phyloP scores from a whole-genome alignment of 163 green algal genomes.

The Scenedesmus sp. region DNA sequence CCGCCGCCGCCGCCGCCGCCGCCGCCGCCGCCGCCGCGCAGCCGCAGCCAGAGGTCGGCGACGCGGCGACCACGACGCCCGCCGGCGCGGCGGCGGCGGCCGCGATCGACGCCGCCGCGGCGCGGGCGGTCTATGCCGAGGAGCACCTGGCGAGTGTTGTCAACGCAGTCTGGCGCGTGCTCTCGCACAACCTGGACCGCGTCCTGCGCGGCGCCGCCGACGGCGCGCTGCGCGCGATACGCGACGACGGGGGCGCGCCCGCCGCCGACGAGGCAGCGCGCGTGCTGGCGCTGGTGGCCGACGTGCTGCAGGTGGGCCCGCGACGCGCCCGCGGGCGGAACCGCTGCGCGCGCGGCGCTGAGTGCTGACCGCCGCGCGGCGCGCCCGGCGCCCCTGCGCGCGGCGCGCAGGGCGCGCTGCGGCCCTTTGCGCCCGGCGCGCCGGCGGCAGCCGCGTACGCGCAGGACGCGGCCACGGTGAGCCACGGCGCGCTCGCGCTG shows the following conservation, averaged over 20 bases:
- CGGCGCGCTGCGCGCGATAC: slow-evolving; percentile 14
- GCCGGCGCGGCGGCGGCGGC: slow-evolving; percentile 15
- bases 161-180: slow-evolving; percentile 37
- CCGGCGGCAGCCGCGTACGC: not conserved
- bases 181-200: slow-evolving; percentile 30
- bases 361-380: no score
- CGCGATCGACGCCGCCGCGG: not conserved
- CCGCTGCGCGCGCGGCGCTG: no score
- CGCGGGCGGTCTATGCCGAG: slow-evolving; percentile 26
- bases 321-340: no score
- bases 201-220: slow-evolving; percentile 31
- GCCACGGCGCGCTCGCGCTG: slow-evolving; percentile 19
- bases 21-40: no score
- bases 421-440: slow-evolving; percentile 25
- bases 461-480: not conserved
- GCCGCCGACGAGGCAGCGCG: not conserved
- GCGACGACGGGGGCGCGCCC: not conserved
- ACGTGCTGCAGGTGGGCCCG: slow-evolving; percentile 12
- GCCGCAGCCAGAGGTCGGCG: no score
- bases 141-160: slow-evolving; percentile 36
- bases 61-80: not conserved
- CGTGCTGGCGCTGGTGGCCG: slow-evolving; percentile 25
- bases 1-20: no score
- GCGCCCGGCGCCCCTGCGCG: no score
- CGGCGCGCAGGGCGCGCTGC: slow-evolving; percentile 19